Evolutionary conservation across 768 basidiomycete species (phyloP), one percentile per base, ranked within the genome.

Genomic region (Trametes coccinea): DNA sequence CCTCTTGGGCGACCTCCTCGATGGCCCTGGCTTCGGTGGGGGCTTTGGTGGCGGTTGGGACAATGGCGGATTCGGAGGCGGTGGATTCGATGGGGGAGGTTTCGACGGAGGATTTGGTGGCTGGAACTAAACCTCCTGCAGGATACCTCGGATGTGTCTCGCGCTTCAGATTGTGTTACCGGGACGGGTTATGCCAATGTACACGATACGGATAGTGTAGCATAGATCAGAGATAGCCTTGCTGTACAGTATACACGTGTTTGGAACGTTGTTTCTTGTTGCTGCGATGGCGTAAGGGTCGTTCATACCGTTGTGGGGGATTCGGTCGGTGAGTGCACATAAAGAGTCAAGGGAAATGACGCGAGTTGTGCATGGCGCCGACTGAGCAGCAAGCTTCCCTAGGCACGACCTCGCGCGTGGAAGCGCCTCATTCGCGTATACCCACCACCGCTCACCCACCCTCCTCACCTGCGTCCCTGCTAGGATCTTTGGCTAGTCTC

Each of bases 1-100:
- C 5, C 64, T 78, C 2, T 63, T 75, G 2, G 75, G 73, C 0
- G 72, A 73, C 30, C 40, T 72, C 31, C 39, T 70, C 22, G 66
- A 67, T 31, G 70, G 66, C 6, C 64, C 64, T 14, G 72, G 62
- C 13, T 70, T 66, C 17, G 70, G 56, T 14, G 72, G 69, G 10
- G 51, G 51, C 4, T 56, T 22, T 9, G 55, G 45, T 8, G 45
- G 45, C 17, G 55, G 56, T 39, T 63, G 64, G 30, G 66, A 61
- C 14, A 53, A 46, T 1, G 70, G 69, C 9, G 68, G 59, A 43
- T 64, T 66, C 39, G 66, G 61, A 29, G 59, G 50, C 2, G 70
- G 70, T 13, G 68, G 59, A 33, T 65, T 67, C 39, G 66, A 63
- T 5, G 63, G 63, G 6, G 59, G 53, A 31, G 48, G 30, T 2